These are phyloP conservation scores for Blastobotrys parvus DNA, from an alignment of 805 yeast genomes.

Conservation along the genomic window DNA sequence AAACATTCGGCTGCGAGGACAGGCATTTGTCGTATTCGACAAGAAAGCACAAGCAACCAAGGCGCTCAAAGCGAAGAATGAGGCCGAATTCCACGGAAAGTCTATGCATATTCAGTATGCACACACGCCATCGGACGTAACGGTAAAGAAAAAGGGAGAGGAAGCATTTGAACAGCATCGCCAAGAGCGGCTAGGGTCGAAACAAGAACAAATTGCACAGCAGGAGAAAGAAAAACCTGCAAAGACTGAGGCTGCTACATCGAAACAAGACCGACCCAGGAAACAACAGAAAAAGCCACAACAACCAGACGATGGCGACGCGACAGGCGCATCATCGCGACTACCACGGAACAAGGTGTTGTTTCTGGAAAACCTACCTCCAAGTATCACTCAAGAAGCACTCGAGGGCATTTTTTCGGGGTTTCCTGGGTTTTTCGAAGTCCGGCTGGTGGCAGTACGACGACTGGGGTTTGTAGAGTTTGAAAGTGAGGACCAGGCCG, in stretches of 20 bases:
- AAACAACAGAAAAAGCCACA: slow-evolving; percentile 4
- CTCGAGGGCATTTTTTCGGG: slow-evolving; percentile 41
- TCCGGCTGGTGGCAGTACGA: slow-evolving; percentile 57
- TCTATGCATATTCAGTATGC: slow-evolving; percentile 43
- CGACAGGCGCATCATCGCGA: slow-evolving; percentile 1
- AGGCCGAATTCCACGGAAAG: slow-evolving; percentile 37
- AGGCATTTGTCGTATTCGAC: slow-evolving; percentile 64
- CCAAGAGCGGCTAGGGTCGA: slow-evolving; percentile 17
- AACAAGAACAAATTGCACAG: slow-evolving; percentile 14
- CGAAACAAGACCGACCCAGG: too few species aligned
- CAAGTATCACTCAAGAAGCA: slow-evolving; percentile 31
- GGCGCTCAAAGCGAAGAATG: slow-evolving; percentile 39
- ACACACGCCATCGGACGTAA: slow-evolving; percentile 39
- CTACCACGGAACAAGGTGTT: slow-evolving; percentile 64
- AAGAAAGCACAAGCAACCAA: slow-evolving; percentile 34
- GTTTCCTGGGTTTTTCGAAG: slow-evolving; percentile 54
- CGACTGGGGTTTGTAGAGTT: slow-evolving; percentile 79
- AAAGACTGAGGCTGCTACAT: neutral
- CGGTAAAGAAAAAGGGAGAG: slow-evolving; percentile 27
- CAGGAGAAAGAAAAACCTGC: neutral
- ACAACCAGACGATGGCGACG: slow-evolving; percentile 7
- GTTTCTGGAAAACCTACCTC: slow-evolving; percentile 58
- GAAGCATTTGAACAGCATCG: slow-evolving; percentile 18
- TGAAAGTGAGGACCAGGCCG: slow-evolving; percentile 45
- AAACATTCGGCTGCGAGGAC: slow-evolving; percentile 66